phyloP scores from a whole-genome alignment of 2,329 filamentous ascomycete species.

The Arachnopeziza araneosa region DNA sequence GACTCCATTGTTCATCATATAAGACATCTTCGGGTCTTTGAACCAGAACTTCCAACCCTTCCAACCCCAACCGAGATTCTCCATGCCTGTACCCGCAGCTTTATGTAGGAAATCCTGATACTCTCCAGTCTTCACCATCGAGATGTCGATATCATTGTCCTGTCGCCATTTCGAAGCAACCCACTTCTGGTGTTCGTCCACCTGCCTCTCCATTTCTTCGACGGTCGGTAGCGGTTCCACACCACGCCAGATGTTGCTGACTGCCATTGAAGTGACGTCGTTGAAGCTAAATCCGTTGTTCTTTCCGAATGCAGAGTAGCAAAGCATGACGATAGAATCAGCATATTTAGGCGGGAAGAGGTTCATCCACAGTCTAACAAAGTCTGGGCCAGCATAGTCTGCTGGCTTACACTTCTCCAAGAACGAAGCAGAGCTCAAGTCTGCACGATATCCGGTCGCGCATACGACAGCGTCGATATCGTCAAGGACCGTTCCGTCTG shows the following conservation, averaged over 20 bases:
- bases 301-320: slow-evolving; percentile 7
- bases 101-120: slow-evolving; percentile 38
- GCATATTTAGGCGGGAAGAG: slow-evolving; percentile 40
- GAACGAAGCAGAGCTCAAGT: slow-evolving; percentile 19
- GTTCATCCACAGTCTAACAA: slow-evolving; percentile 37
- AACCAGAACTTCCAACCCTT: slow-evolving; percentile 40
- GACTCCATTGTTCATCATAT: slow-evolving; percentile 36
- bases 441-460: slow-evolving; percentile 33
- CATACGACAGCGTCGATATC: slow-evolving; percentile 32
- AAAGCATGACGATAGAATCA: slow-evolving; percentile 31
- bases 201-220: slow-evolving; percentile 3
- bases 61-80: slow-evolving; percentile 37
- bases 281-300: slow-evolving; percentile 31
- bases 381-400: slow-evolving; percentile 4
- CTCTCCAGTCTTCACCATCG: slow-evolving; percentile 18
- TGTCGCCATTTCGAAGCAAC: slow-evolving; percentile 4
- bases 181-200: slow-evolving; percentile 8
- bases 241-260: slow-evolving; percentile 41
- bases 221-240: slow-evolving; percentile 33
- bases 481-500: slow-evolving; percentile 27
- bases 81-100: slow-evolving; percentile 38
- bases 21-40: slow-evolving; percentile 31
- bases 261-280: slow-evolving; percentile 41
- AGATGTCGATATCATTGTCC: slow-evolving; percentile 2
- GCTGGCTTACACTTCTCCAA: slow-evolving; percentile 1